Base-by-base conservation (phyloP, 192 early-diverging fungal species). In the Entomortierella parvispora region DNA sequence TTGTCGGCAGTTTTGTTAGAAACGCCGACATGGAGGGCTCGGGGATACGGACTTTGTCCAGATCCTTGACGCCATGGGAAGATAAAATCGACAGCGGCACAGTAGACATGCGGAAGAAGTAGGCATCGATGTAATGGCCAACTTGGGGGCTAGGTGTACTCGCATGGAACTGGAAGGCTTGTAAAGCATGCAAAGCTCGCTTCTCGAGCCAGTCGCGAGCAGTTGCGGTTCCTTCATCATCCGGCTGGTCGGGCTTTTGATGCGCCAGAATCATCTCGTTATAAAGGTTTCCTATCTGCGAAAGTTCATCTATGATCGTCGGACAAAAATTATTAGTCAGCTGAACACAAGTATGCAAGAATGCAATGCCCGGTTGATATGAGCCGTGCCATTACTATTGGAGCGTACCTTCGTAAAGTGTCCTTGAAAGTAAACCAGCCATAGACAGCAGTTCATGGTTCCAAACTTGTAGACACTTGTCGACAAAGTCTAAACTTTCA, bases 401-500 rank as follows among this genome's bases (percentile, higher is more conserved):
- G n/a, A n/a, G n/a, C 45, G 17, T 25, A 67, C 65, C 65, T 32
- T 95, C 93, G 69, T 90, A 94, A 20, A 94, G 61, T 4, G 94
- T 82, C 25, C 95, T 81, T 5, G 86, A 85, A 0, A 97, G 74
- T 28, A 92, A 74, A 12, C 93, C 94, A 28, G 88, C 87, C 69
- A 93, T 84, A 18, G 86, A 64, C n/a, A 96, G 69, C 10, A 97
- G 64, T 52, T 96, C 93, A 60, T 88, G 83, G 65, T 97, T 97
- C 90, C 92, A 97, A 28, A 86, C 65, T 47, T 87, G 85, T 2
- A 97, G 82, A 15, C 84, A 84, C 17, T 87, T 88, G 77, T 96
- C 94, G 6, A 93, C 93, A 85, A 97, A 95, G 56, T 97, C 95
- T 31, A 97, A 87, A 14, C 83, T 86, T 71, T 97, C 95, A 49